phyloP scores from a whole-genome alignment of 2,329 filamentous ascomycete species.

The Colletotrichum sp. region DNA sequence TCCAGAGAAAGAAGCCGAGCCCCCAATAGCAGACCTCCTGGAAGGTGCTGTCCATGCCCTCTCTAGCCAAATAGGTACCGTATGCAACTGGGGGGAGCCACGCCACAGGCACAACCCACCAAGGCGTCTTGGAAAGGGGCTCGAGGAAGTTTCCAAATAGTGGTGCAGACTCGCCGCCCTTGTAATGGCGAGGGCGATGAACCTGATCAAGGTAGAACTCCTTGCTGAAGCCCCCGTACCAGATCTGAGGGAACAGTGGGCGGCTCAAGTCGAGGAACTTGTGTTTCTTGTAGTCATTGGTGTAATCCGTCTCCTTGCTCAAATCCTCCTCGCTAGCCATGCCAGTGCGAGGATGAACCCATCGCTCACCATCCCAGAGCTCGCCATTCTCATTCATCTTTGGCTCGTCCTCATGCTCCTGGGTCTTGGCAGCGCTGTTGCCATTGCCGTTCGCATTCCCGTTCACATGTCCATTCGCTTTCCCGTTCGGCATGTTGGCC shows the following conservation, averaged over 20 bases:
- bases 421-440: conserved; percentile 41
- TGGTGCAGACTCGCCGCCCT: conserved; percentile 87
- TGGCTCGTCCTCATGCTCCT: conserved; percentile 29
- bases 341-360: conserved; percentile 72
- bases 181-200: conserved; percentile 94
- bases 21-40: conserved; percentile 66
- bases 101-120: conserved; percentile 84
- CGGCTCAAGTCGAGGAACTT: conserved; percentile 91
- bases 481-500: conserved; percentile 33
- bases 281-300: conserved; percentile 81
- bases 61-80: conserved; percentile 68
- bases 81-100: conserved; percentile 86
- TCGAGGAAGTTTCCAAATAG: conserved; percentile 99
- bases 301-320: conserved; percentile 80
- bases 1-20: conserved; percentile 81
- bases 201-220: conserved; percentile 98
- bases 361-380: conserved; percentile 21
- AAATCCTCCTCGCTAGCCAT: conserved; percentile 91
- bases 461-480: conserved; percentile 31
- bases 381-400: conserved; percentile 27
- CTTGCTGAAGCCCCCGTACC: conserved; percentile 86
- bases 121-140: conserved; percentile 92
- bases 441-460: conserved; percentile 16
- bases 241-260: conserved; percentile 87
- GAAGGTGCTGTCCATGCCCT: conserved; percentile 59